phyloP scores from a whole-genome alignment of 225 moss, liverwort and hornwort species.

The Polytrichum commune region DNA sequence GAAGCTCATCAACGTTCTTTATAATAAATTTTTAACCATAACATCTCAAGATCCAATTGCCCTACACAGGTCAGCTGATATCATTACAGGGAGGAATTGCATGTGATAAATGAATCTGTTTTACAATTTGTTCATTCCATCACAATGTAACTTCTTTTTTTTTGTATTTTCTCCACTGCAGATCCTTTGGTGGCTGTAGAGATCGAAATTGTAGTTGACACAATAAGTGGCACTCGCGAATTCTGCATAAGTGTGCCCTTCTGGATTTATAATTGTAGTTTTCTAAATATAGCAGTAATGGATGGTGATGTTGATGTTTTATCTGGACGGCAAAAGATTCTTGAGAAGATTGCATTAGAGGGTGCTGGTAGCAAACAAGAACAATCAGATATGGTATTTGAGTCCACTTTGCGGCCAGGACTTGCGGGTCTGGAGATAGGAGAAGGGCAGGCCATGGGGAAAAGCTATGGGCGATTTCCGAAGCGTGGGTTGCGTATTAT shows the following conservation, averaged over 20 bases:
- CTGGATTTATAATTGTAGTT: slow-evolving; percentile 90
- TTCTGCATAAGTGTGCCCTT: slow-evolving; percentile 83
- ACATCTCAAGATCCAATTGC: no score
- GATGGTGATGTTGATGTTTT: slow-evolving; percentile 87
- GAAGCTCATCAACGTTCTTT: no score
- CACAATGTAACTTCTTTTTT: no score
- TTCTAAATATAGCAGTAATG: slow-evolving; percentile 66
- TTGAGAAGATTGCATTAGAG: slow-evolving; percentile 39
- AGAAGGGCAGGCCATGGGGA: slow-evolving; percentile 33
- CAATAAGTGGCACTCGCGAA: slow-evolving; percentile 74
- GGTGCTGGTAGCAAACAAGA: slow-evolving; percentile 42
- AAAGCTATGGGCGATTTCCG: slow-evolving; percentile 36
- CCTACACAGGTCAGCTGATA: no score
- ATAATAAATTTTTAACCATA: no score
- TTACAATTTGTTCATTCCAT: no score
- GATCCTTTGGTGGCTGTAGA: slow-evolving; percentile 76
- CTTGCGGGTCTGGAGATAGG: slow-evolving; percentile 39
- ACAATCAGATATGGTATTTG: slow-evolving; percentile 36
- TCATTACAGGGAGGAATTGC: no score
- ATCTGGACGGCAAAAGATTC: slow-evolving; percentile 61
- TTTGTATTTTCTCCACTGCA: slow-evolving; percentile 23
- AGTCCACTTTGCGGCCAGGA: slow-evolving; percentile 45
- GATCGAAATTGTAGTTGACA: slow-evolving; percentile 56
- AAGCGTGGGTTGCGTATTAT: slow-evolving; percentile 34
- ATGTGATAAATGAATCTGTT: no score